Conservation (phyloP, 164 flowering plant genomes). For the Dillenia turbinata region DNA sequence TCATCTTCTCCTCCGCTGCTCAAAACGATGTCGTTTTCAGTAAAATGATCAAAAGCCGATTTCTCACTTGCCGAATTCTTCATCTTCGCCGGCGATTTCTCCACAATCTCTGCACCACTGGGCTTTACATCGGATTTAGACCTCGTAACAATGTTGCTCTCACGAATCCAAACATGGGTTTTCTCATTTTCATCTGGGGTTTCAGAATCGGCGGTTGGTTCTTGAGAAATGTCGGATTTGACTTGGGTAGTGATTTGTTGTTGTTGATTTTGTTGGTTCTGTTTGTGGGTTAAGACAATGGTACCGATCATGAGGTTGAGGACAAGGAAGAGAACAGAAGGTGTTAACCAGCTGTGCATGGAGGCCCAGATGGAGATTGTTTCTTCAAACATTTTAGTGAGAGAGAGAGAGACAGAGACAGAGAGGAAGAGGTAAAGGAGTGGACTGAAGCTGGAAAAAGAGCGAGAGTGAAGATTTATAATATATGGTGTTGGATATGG, state of each 20-base stretch:
- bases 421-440: constrained; percentile 1
- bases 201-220: too few relatives aligned
- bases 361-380: constrained; percentile 29
- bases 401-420: too few relatives aligned
- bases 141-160: too few relatives aligned
- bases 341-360: constrained; percentile 59
- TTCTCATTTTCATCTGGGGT: too few relatives aligned
- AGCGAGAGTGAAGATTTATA: not conserved
- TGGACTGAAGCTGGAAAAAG: not conserved
- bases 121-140: too few relatives aligned
- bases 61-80: too few relatives aligned
- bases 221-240: constrained; percentile 29
- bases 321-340: constrained; percentile 58
- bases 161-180: too few relatives aligned
- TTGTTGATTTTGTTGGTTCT: constrained; percentile 13
- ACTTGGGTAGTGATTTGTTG: constrained; percentile 7
- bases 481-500: not conserved
- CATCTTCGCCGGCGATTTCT: too few relatives aligned
- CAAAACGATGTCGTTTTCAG: constrained; percentile 18
- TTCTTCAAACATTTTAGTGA: constrained; percentile 26
- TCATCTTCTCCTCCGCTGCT: constrained; percentile 8
- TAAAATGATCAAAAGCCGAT: not conserved
- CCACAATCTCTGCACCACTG: too few relatives aligned
- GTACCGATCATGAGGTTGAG: constrained; percentile 59
- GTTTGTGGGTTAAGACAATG: constrained; percentile 35